A percentile compares a stretch with the other conserved stretches of the same genome.
Conservation (phyloP, 2,329 filamentous ascomycete species). For the Claviceps purpurea region DNA sequence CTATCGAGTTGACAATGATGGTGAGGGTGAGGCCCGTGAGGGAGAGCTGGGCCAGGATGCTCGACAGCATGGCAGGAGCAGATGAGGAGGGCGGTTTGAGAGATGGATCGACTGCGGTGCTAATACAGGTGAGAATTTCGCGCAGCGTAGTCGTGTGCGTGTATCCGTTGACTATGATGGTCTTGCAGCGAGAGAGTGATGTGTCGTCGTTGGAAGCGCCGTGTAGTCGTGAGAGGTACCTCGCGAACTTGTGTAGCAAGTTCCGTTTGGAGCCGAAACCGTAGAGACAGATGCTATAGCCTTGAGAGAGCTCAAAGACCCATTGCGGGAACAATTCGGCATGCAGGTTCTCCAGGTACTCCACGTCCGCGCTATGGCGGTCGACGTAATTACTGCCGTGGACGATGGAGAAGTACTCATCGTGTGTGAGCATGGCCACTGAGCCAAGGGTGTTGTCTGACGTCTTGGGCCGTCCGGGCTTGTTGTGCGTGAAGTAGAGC, state of each 20-base stretch:
- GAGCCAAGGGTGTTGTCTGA: slow-evolving; percentile 74
- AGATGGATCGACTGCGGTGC: slow-evolving; percentile 42
- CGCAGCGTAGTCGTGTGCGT: slow-evolving; percentile 50
- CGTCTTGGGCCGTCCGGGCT: slow-evolving; percentile 66
- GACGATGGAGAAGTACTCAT: slow-evolving; percentile 69
- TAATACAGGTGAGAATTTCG: slow-evolving; percentile 58
- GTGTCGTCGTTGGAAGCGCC: slow-evolving; percentile 17
- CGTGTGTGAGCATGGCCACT: slow-evolving; percentile 68
- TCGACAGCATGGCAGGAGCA: slow-evolving; percentile 53
- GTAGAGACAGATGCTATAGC: slow-evolving; percentile 82
- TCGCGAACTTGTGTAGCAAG: slow-evolving; percentile 63
- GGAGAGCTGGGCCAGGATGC: slow-evolving; percentile 48
- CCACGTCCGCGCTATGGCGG: slow-evolving; percentile 55
- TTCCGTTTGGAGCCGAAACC: slow-evolving; percentile 82
- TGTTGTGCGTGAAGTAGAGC: slow-evolving; percentile 86
- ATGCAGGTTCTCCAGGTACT: slow-evolving; percentile 62
- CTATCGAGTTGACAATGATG: slow-evolving; percentile 75
- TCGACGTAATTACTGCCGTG: slow-evolving; percentile 49
- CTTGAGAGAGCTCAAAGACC: slow-evolving; percentile 76
- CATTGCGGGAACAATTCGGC: slow-evolving; percentile 78
- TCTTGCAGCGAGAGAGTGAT: slow-evolving; percentile 20
- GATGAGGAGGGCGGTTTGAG: slow-evolving; percentile 44
- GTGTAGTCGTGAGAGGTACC: slow-evolving; percentile 35
- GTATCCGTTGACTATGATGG: slow-evolving; percentile 84
- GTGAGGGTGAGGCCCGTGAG: slow-evolving; percentile 36